Base-by-base conservation (phyloP, 345 rosid species). In the Durio zibethinus region DNA sequence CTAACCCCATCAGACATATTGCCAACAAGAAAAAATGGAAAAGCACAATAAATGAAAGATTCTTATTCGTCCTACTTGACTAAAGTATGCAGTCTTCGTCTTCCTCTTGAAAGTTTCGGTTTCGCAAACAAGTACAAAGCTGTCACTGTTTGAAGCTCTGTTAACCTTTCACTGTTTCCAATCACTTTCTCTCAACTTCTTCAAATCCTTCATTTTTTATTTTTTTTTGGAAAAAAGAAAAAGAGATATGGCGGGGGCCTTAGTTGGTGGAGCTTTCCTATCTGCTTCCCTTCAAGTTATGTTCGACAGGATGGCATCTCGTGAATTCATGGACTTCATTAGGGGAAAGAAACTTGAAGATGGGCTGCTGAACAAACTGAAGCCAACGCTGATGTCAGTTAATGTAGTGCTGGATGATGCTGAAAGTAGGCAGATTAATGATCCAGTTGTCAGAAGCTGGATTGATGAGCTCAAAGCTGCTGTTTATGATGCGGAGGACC, bases 241-340 rank as follows among this genome's bases (percentile, higher is more conserved):
- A 54, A 8, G 0, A 2, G 7, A 54, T 21, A n/a, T n/a, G n/a
- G n/a, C n/a, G n/a, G n/a, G n/a, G 61, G 27, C 60, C 12, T 60
- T 60, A 0, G 65, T 29, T 0, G 38, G 65, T 60, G 65, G 18
- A 60, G 78, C 75, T 11, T 14, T 77, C n/a, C 78, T 81, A 7
- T 60, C 76, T 35, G 72, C 76, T 52, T 48, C 66, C 2, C 36
- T 83, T 7, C 73, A 77, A 43, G 69, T 83, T n/a, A 40, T 83
- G n/a, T 52, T 83, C 0, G 15, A 83, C n/a, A 68, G 73, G 74
- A 33, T 83, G 9, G 66, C 36, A 15, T 31, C 66, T 63, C 33
- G 4, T 4, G 36, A 76, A 45, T 20, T 80, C 5, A 2, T 73
- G 14, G 74, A 73, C 11, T 48, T 14, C 5, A 4, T 67, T 18